Base-by-base conservation (phyloP, 768 basidiomycete genomes). In the Auricularia cornea region DNA sequence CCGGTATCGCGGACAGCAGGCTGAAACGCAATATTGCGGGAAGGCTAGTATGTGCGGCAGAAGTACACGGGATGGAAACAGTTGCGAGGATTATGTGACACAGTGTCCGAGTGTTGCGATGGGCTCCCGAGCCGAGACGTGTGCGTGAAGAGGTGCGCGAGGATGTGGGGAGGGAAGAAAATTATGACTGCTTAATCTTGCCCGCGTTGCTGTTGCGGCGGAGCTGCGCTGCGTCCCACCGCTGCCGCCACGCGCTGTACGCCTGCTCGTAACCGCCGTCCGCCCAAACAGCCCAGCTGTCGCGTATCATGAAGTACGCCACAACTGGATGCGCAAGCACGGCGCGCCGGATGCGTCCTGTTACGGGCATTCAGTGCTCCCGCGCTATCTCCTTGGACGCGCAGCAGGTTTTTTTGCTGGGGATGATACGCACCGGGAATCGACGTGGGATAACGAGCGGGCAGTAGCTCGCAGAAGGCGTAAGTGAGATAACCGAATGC, bases 231-330 rank as follows among this genome's bases (percentile, higher is more conserved):
- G 35, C 31, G 40, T 69, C 63, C 63, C 66, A 68, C 60, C 60
- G 28, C 32, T 26, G 35, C 54, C 67, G 59, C 91, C 91, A 94
- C 30, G 73, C 72, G 63, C 72, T 69, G 88, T 89, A 94, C 66
- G 90, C 89, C 26, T 69, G 75, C 70, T 89, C 89, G 29, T 82
- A 79, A 2, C 91, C 91, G n/a, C 87, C 87, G 71, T 94, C 91
- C 3, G 77, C 68, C 87, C 89, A 94, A 1, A 92, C 76, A 12
- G 79, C 81, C 92, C 92, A 94, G 5, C 92, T 89, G 69, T 94
- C 91, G 59, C 89, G 80, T 51, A 94, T 75, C 59, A 84, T 82
- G 35, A 89, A 71, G 89, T 89, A 93, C 0, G 72, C 75, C 4
- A 79, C 80, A 23, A 90, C 33, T 3, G 84, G 81, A 66, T 88